A percentile compares a stretch with the other conserved stretches of the same genome.
Evolutionary conservation across 805 yeast species (phyloP).

Genomic region (Wickerhamiella alocasiicola): DNA sequence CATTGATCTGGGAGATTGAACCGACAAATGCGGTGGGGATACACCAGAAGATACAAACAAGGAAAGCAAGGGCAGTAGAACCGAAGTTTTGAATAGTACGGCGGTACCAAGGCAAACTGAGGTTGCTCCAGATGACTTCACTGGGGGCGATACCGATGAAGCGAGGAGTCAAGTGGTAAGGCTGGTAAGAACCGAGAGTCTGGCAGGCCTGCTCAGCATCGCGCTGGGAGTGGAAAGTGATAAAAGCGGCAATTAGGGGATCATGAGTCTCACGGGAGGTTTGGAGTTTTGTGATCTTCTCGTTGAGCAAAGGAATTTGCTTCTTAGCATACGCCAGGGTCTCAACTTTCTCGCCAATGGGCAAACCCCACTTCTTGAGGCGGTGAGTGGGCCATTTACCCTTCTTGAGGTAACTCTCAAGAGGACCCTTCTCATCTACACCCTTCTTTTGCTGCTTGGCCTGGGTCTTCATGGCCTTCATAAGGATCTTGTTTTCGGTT

Average conservation of each 20-base stretch:
- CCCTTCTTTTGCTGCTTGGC: slow-evolving; percentile 59
- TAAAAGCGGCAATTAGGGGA: slow-evolving; percentile 72
- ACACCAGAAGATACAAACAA: slow-evolving; percentile 81
- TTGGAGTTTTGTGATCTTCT: slow-evolving; percentile 50
- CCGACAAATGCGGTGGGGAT: slow-evolving; percentile 98
- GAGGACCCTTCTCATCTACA: slow-evolving; percentile 21
- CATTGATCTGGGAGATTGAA: slow-evolving; percentile 70
- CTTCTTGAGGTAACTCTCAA: slow-evolving; percentile 50
- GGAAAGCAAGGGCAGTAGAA: slow-evolving; percentile 47
- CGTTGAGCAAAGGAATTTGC: slow-evolving; percentile 55
- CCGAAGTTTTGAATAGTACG: slow-evolving; percentile 44
- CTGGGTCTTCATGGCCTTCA: slow-evolving; percentile 50
- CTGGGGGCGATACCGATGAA: slow-evolving; percentile 61
- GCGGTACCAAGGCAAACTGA: slow-evolving; percentile 43
- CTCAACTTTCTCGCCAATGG: slow-evolving; percentile 70
- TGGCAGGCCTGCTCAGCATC: slow-evolving; percentile 86
- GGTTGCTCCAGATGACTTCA: slow-evolving; percentile 75
- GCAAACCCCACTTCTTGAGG: slow-evolving; percentile 35
- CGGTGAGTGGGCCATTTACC: slow-evolving; percentile 59
- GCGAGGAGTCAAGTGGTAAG: slow-evolving; percentile 35
- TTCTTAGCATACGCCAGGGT: slow-evolving; percentile 64
- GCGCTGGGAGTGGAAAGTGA: slow-evolving; percentile 71
- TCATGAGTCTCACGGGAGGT: slow-evolving; percentile 37
- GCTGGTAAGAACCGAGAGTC: slow-evolving; percentile 40
- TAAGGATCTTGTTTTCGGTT: slow-evolving; percentile 47